Base-by-base conservation (phyloP, 768 basidiomycete genomes). In the Myochromella boudieri region DNA sequence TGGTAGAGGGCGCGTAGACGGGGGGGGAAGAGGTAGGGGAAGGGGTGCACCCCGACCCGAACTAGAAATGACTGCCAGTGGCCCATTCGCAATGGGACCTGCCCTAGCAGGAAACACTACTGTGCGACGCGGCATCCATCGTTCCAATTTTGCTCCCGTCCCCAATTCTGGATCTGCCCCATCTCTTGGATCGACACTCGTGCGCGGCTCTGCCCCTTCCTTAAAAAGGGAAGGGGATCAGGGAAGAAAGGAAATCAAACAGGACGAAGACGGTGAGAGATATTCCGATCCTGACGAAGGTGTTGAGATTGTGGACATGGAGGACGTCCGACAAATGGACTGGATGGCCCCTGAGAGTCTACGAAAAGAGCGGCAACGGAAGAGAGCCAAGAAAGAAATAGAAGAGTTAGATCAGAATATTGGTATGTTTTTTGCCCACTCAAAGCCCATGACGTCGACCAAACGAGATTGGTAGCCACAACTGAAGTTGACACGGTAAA, bases 241-340 rank as follows among this genome's bases (percentile, higher is more conserved):
- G 49, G 71, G 60, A 48, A 62, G 57, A 17, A 62, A 65, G 37
- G 64, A 61, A 42, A 51, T 48, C 29, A 65, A 64, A 52, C 51
- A 56, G 18, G 61, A 76, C 37, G 74, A 77, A 14, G 81, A 86
- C 14, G 81, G 70, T 5, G 90, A 91, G 49, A 73, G 75, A 15
- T 91, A 92, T 65, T 93, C 91, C 14, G 91, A 93, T 49, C 87
- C 88, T 10, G 91, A 92, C 56, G 87, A 91, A 44, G 90, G 87
- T 9, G 85, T 91, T 20, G 87, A 91, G 67, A 90, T 92, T 42
- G 71, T 93, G 31, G 91, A 93, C 58, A 86, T 93, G 80, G 82
- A 84, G 24, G 75, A 84, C 48, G 81, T 93, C 24, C 68, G 76
- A 41, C 71, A 82, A 51, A 80, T 93, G 81, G 91, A 93, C 62